A percentile compares a stretch with the other conserved stretches of the same genome.
Conservation (phyloP, 768 basidiomycete species). For the Exsudoporus frostii region DNA sequence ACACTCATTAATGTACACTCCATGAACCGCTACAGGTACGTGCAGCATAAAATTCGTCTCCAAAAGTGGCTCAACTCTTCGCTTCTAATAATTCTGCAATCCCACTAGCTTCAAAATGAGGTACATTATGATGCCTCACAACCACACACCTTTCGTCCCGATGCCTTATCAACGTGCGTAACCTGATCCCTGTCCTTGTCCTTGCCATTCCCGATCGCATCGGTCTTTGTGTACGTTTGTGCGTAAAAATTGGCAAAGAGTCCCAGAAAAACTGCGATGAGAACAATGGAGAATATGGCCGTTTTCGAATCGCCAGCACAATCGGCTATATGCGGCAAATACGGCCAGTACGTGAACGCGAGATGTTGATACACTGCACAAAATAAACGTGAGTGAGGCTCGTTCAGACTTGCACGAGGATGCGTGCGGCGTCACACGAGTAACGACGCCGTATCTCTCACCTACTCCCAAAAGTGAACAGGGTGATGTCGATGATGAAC, state of each 20-base stretch:
- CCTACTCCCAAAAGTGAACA: conserved; percentile 25
- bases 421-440: background rate
- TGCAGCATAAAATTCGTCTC: background rate
- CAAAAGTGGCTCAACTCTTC: background rate
- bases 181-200: background rate
- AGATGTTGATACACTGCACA: conserved; percentile 26
- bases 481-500: conserved; percentile 20
- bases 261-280: conserved; percentile 21
- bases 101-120: background rate
- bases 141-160: conserved; percentile 1
- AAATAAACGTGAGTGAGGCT: background rate
- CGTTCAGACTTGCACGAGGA: background rate
- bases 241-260: conserved; percentile 28
- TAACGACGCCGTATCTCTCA: background rate
- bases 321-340: conserved; percentile 24
- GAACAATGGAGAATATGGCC: conserved; percentile 13
- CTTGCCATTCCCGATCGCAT: background rate
- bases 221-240: conserved; percentile 18
- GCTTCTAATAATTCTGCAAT: background rate
- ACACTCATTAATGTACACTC: too few species aligned
- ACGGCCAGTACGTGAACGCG: conserved; percentile 24
- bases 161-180: background rate
- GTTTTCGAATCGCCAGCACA: conserved; percentile 21
- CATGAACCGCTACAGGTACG: background rate
- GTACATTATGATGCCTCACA: background rate